phyloP scores from a whole-genome alignment of 2,329 filamentous ascomycete genomes.

The Aspergillus alliaceus region DNA sequence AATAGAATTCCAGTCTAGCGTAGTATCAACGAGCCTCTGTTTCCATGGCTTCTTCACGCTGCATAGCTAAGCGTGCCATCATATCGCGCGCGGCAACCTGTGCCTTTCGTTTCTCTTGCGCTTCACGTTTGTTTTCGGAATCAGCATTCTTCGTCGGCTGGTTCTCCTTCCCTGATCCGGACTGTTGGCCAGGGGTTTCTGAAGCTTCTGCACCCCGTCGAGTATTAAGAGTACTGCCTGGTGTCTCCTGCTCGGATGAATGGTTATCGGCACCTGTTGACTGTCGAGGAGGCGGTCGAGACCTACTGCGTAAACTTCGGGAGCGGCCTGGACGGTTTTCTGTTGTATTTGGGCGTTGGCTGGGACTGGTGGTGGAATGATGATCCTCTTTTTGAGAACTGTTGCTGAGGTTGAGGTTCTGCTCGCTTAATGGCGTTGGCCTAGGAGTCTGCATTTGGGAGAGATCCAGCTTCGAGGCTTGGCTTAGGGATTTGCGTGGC shows the following conservation, averaged over 20 bases:
- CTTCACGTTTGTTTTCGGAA: constrained; percentile 7
- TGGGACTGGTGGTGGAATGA: constrained; percentile 11
- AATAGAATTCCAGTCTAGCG: constrained; percentile 8
- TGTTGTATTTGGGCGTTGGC: constrained; percentile 1
- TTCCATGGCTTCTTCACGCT: constrained; percentile 42
- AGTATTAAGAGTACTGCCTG: background rate
- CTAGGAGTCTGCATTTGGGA: constrained; percentile 16
- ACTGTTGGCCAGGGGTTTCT: background rate
- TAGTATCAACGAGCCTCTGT: constrained; percentile 24
- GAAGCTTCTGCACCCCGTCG: background rate
- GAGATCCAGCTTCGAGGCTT: constrained; percentile 11
- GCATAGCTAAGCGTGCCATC: constrained; percentile 37
- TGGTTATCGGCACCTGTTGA: background rate
- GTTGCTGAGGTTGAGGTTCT: constrained; percentile 18
- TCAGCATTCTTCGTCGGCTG: background rate
- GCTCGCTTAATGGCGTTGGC: constrained; percentile 14
- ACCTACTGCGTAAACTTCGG: constrained; percentile 18
- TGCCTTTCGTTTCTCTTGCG: constrained; percentile 31
- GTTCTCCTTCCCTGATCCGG: constrained; percentile 16
- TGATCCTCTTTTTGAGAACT: constrained; percentile 13
- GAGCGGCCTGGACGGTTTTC: constrained; percentile 10
- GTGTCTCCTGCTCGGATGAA: background rate
- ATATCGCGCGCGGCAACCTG: constrained; percentile 35
- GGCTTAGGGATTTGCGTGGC: constrained; percentile 29
- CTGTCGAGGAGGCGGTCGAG: constrained; percentile 12